Conservation (phyloP, 345 rosid genomes). For the Xanthoceras sorbifolium region DNA sequence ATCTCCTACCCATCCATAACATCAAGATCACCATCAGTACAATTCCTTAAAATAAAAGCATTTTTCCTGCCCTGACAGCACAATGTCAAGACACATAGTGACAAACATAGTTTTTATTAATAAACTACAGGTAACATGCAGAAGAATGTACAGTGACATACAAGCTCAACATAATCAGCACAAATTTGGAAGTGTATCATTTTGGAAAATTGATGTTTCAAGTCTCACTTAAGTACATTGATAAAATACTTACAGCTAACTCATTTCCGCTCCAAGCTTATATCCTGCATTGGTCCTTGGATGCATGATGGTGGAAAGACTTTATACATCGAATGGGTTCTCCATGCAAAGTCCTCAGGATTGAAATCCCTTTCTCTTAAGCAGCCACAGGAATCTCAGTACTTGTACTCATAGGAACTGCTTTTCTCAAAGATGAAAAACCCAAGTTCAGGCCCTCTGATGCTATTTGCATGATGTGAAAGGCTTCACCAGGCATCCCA, state of each 20-base stretch:
- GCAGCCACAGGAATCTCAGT: constrained; percentile 57
- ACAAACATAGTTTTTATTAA: not conserved
- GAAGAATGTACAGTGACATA: not conserved
- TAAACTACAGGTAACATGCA: not conserved
- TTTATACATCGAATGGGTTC: not conserved
- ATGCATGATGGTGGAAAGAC: constrained; percentile 11
- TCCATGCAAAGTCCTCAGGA: constrained; percentile 5
- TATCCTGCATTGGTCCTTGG: constrained; percentile 17
- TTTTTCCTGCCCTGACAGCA: not conserved
- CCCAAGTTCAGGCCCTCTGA: constrained; percentile 38
- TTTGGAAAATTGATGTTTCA: constrained; percentile 14
- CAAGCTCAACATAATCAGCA: constrained; percentile 1
- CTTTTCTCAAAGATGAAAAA: constrained; percentile 39
- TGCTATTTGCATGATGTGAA: constrained; percentile 42
- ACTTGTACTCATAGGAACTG: constrained; percentile 31
- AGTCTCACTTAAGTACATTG: constrained; percentile 1
- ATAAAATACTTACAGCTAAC: constrained; percentile 39
- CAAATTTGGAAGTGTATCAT: constrained; percentile 6
- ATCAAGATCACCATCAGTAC: not conserved
- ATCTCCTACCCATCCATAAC: not conserved
- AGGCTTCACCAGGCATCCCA: constrained; percentile 88
- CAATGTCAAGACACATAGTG: not conserved
- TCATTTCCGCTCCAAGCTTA: constrained; percentile 28
- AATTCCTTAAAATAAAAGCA: not conserved
- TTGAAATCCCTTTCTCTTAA: constrained; percentile 32